These are phyloP conservation scores for Collybia sp. DNA, from an alignment of 768 basidiomycete genomes.

Conservation along the genomic window DNA sequence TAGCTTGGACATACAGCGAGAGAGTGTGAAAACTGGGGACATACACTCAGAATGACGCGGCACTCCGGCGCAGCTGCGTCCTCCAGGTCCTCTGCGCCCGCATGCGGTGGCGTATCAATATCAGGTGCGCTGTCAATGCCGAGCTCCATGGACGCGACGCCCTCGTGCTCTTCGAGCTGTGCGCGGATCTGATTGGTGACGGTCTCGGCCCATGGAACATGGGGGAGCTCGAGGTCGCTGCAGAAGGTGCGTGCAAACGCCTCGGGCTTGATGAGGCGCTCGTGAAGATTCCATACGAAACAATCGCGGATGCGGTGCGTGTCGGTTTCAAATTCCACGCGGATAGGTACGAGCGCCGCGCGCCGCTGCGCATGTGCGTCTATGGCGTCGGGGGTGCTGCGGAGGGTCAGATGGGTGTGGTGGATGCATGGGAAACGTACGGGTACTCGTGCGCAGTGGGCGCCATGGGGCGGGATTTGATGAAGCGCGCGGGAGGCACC, in stretches of 20 bases:
- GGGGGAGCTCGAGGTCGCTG: constrained; percentile 77
- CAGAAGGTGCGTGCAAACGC: constrained; percentile 86
- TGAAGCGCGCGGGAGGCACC: constrained; percentile 76
- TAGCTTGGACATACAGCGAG: background rate
- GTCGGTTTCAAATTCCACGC: constrained; percentile 92
- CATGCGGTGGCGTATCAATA: constrained; percentile 33
- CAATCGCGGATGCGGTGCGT: constrained; percentile 89
- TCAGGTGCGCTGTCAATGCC: constrained; percentile 53
- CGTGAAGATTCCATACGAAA: constrained; percentile 94
- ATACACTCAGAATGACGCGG: constrained; percentile 74
- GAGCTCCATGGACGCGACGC: constrained; percentile 74
- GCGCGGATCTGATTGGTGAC: constrained; percentile 85
- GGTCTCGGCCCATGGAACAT: constrained; percentile 63
- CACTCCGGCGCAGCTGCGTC: constrained; percentile 69
- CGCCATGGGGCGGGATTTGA: constrained; percentile 53
- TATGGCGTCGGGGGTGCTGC: constrained; percentile 62
- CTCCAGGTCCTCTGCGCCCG: constrained; percentile 43
- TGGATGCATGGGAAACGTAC: constrained; percentile 43
- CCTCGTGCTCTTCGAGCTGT: constrained; percentile 88
- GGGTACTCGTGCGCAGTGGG: constrained; percentile 66
- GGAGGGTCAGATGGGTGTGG: constrained; percentile 1
- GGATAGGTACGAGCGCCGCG: constrained; percentile 77
- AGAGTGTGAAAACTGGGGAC: constrained; percentile 17
- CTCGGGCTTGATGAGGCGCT: constrained; percentile 80
- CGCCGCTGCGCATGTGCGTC: constrained; percentile 53